These are phyloP conservation scores for Sextonia rubra DNA, from an alignment of 164 flowering plant genomes.

Conservation along the genomic window DNA sequence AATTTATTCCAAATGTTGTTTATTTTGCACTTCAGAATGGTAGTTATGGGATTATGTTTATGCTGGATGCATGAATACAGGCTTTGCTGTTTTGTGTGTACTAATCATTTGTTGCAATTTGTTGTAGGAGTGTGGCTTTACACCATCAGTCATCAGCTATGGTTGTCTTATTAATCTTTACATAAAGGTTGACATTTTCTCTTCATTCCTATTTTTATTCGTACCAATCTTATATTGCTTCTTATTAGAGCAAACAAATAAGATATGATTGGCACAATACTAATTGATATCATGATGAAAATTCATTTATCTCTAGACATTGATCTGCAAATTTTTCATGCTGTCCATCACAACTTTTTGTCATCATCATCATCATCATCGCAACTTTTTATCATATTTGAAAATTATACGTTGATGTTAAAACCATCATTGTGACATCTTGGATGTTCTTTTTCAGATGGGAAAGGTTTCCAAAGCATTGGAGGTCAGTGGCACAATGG, in stretches of 20 bases:
- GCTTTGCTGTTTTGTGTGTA: background rate
- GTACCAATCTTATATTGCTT: background rate
- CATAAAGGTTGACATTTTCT: conserved; percentile 48
- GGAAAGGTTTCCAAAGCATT: conserved; percentile 87
- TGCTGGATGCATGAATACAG: background rate
- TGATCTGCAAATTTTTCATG: background rate
- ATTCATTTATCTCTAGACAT: background rate
- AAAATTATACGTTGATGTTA: background rate
- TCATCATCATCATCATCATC: no score
- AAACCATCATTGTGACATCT: conserved; percentile 1
- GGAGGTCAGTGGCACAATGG: conserved; percentile 77
- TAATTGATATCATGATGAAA: background rate
- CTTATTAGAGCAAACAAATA: background rate
- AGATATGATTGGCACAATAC: background rate
- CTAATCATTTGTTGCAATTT: background rate
- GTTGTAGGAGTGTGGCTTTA: conserved; percentile 85
- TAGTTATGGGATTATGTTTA: background rate
- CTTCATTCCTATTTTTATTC: background rate
- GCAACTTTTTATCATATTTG: no score
- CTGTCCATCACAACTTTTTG: background rate
- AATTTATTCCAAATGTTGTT: background rate
- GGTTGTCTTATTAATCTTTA: conserved; percentile 92
- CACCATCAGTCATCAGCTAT: conserved; percentile 80
- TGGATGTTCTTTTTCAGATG: conserved; percentile 37
- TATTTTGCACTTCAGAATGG: background rate